Conservation (phyloP, 2,329 filamentous ascomycete genomes). For the Neofusicoccum cordaticola region DNA sequence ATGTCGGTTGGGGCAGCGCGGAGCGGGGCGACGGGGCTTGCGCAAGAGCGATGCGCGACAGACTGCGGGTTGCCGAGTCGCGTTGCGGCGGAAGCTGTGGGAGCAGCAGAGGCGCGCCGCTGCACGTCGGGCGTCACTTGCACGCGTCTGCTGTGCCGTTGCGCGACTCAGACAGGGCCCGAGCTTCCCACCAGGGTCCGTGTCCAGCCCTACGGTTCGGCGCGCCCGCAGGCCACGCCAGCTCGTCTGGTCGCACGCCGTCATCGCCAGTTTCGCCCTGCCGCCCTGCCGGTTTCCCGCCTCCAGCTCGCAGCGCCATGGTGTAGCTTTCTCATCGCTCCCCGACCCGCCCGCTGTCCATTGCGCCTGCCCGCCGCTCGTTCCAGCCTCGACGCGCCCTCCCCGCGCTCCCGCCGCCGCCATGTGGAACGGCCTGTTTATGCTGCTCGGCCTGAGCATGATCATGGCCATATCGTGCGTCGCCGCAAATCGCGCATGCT, state of each 20-base stretch:
- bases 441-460: conserved; percentile 62
- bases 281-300: neutral
- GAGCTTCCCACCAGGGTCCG: neutral
- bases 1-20: neutral
- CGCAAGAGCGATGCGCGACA: neutral
- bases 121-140: neutral
- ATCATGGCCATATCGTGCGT: conserved; percentile 64
- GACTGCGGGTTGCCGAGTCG: neutral
- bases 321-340: neutral
- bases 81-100: conserved; percentile 11
- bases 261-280: conserved; percentile 12
- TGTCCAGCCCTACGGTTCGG: conserved; percentile 1
- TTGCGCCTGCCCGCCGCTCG: neutral
- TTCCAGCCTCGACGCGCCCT: neutral
- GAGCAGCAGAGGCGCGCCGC: too few relatives aligned
- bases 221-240: neutral
- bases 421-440: conserved; percentile 63
- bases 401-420: conserved; percentile 21
- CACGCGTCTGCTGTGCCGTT: neutral
- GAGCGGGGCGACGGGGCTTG: neutral
- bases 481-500: neutral
- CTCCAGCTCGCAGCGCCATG: neutral
- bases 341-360: neutral
- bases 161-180: neutral
- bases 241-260: neutral